phyloP scores from a whole-genome alignment of 495 filamentous ascomycete species.

The Penicillium simplicissimum region DNA sequence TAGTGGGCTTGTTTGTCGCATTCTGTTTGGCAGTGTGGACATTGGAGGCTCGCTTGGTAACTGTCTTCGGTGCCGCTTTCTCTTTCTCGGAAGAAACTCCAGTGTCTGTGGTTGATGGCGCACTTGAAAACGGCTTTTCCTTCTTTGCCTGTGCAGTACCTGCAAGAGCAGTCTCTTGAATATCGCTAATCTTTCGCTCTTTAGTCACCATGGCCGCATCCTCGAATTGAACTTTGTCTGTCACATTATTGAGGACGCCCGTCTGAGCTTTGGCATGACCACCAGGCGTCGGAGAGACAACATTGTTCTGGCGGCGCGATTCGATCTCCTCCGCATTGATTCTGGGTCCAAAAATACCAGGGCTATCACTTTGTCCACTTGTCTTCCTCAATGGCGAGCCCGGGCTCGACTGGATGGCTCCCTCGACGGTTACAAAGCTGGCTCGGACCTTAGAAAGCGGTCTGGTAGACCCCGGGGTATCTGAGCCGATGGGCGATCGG shows the following conservation, averaged over 20 bases:
- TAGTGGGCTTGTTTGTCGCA: conserved; percentile 33
- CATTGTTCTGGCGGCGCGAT: conserved; percentile 28
- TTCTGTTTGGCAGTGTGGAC: conserved; percentile 42
- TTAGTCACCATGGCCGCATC: background rate
- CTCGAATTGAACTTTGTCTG: conserved; percentile 10
- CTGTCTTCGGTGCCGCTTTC: conserved; percentile 33
- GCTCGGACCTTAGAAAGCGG: conserved; percentile 78
- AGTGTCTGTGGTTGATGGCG: conserved; percentile 13
- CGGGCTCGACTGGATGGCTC: conserved; percentile 35
- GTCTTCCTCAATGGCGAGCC: conserved; percentile 39
- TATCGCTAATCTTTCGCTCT: conserved; percentile 7
- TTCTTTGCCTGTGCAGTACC: conserved; percentile 22
- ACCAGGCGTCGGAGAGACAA: conserved; percentile 32
- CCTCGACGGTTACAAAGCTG: conserved; percentile 79
- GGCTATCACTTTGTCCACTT: conserved; percentile 36
- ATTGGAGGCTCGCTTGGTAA: conserved; percentile 44
- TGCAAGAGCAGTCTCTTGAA: conserved; percentile 10
- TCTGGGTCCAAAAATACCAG: conserved; percentile 35
- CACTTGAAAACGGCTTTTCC: conserved; percentile 12
- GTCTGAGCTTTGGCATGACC: conserved; percentile 19
- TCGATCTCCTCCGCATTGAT: conserved; percentile 40
- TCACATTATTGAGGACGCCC: conserved; percentile 16
- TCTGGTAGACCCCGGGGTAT: conserved; percentile 48
- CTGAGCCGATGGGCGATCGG: conserved; percentile 62
- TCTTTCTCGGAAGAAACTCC: conserved; percentile 26